Evolutionary conservation across 2,329 filamentous ascomycete genomes (phyloP), one percentile per base, ranked within the genome.

Genomic region (Gaeumannomyces sp.): DNA sequence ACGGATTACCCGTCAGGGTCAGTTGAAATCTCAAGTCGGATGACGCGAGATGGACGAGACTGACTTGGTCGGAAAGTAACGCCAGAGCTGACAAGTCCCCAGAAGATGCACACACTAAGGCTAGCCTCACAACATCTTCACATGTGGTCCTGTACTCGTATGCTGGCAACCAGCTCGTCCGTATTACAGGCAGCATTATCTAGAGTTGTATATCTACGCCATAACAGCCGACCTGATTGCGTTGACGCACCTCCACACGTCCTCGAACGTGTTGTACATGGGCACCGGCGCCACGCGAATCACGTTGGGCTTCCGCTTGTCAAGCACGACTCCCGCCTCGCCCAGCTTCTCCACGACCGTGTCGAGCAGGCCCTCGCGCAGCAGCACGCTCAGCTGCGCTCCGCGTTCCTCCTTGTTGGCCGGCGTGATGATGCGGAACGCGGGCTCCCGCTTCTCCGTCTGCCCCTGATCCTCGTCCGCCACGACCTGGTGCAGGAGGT

Each of bases 261-360:
- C 93, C 66, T 82, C 80, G 73, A 91, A 96, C 0, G 84, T 86
- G 71, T 94, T 94, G 76, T 96, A 97, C 69, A 97, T 75, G 11
- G 93, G 92, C 58, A 90, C 89, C 1, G 93, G 93, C 2, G 93
- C 92, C 1, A 96, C 87, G 1, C 93, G 81, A 62, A 97, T 88
- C 22, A 97, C 93, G 73, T 93, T 88, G 1, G 93, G 93, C 74
- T 91, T 91, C 66, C 93, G 81, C 81, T 95, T 90, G 73, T 97
- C 93, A 53, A 91, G 87, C 1, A 96, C 84, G 2, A 95, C 87
- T 1, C 89, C 90, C 1, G 85, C 83, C 16, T 85, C 81, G 69
- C 91, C 85, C 33, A 97, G 74, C 33, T 81, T 81, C 59, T 80
- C 78, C 66, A 86, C 82, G 2, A 96, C 85, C 8, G 73, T 73